phyloP scores from a whole-genome alignment of 108 stramenopile species.

The Cylindrotheca fusiformis region DNA sequence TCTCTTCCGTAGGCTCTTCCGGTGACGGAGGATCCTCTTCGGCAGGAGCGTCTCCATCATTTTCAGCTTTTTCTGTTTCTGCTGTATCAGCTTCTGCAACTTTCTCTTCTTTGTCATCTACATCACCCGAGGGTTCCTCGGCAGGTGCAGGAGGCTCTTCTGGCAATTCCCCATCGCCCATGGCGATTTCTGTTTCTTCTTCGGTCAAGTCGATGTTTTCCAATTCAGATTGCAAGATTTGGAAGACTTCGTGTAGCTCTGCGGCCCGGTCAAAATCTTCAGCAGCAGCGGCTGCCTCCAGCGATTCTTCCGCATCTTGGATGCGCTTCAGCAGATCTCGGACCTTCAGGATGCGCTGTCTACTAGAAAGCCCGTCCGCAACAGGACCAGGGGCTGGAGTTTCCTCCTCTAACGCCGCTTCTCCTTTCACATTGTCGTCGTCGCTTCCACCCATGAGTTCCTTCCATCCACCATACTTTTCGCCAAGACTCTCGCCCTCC shows the following conservation, averaged over 20 bases:
- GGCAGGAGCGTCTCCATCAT: neutral
- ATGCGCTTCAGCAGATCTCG: slow-evolving; percentile 24
- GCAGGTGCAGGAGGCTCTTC: neutral
- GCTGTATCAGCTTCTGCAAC: slow-evolving; percentile 5
- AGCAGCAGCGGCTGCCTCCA: slow-evolving; percentile 42
- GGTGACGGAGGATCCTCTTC: neutral
- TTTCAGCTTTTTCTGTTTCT: neutral
- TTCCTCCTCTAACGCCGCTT: slow-evolving; percentile 3
- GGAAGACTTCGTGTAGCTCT: slow-evolving; percentile 40
- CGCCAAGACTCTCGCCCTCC: slow-evolving; percentile 52
- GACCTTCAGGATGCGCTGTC: slow-evolving; percentile 30
- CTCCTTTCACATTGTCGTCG: slow-evolving; percentile 17
- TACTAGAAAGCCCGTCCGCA: slow-evolving; percentile 19
- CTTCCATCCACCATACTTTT: slow-evolving; percentile 69
- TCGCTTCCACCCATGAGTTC: slow-evolving; percentile 25
- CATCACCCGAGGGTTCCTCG: slow-evolving; percentile 22
- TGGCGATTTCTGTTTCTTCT: slow-evolving; percentile 45
- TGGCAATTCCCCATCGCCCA: slow-evolving; percentile 21
- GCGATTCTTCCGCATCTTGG: slow-evolving; percentile 28
- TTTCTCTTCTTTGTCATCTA: slow-evolving; percentile 37
- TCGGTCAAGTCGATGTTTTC: slow-evolving; percentile 42
- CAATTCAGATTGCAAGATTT: slow-evolving; percentile 32
- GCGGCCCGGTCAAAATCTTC: slow-evolving; percentile 62
- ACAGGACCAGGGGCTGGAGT: neutral
- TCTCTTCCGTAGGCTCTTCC: neutral